Percentiles rank a stretch among this genome's conserved stretches.
These are phyloP conservation scores for Colletotrichum lupini DNA, from an alignment of 2,329 filamentous ascomycete genomes.

Conservation along the genomic window DNA sequence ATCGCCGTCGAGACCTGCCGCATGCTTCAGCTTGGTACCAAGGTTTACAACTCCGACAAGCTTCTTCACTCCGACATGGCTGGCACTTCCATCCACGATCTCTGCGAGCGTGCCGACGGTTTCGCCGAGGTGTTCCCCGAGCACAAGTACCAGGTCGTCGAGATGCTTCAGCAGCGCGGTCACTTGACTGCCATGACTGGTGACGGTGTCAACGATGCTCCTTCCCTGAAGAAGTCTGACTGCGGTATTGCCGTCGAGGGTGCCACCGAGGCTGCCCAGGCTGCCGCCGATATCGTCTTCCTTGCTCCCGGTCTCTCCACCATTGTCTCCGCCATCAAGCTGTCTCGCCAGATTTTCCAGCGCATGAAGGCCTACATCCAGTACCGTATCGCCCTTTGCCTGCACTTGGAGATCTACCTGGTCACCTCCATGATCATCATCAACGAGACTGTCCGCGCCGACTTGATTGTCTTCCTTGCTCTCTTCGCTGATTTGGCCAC, in stretches of 20 bases:
- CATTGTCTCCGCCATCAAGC: slow-evolving; percentile 80
- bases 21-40: slow-evolving; percentile 82
- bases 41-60: slow-evolving; percentile 84
- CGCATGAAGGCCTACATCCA: slow-evolving; percentile 83
- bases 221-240: slow-evolving; percentile 79
- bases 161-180: slow-evolving; percentile 80
- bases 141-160: slow-evolving; percentile 82
- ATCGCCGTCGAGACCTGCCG: slow-evolving; percentile 87
- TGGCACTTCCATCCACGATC: slow-evolving; percentile 79
- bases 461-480: slow-evolving; percentile 83
- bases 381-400: slow-evolving; percentile 80
- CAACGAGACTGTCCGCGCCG: slow-evolving; percentile 78
- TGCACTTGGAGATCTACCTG: slow-evolving; percentile 81
- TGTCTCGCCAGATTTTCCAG: slow-evolving; percentile 80
- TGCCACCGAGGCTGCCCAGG: slow-evolving; percentile 77
- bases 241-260: slow-evolving; percentile 81
- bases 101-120: slow-evolving; percentile 79
- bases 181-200: slow-evolving; percentile 82
- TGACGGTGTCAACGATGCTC: slow-evolving; percentile 81
- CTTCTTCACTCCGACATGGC: slow-evolving; percentile 81
- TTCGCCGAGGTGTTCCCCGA: slow-evolving; percentile 81
- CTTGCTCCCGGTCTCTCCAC: slow-evolving; percentile 77
- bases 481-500: slow-evolving; percentile 84
- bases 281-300: slow-evolving; percentile 80
- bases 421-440: slow-evolving; percentile 83